These are phyloP conservation scores for Aegilops longissima DNA, from an alignment of 176 grass and related monocot species.

Conservation along the genomic window DNA sequence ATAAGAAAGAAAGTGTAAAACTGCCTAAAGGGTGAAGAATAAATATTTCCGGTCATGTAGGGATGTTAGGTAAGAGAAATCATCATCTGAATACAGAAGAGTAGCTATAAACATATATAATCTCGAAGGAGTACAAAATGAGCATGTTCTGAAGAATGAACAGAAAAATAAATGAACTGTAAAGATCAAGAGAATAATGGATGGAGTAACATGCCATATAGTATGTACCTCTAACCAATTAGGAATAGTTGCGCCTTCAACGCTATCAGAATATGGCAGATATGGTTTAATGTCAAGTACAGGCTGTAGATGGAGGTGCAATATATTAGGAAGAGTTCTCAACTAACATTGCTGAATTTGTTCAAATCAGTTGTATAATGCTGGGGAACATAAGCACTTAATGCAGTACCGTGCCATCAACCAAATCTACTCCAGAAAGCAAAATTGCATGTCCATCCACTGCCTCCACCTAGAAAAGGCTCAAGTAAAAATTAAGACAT, in stretches of 20 bases:
- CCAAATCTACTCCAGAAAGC: constrained; percentile 97
- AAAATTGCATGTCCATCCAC: constrained; percentile 70
- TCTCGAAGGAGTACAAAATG: not conserved
- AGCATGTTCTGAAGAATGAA: not conserved
- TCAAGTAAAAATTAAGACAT: not conserved
- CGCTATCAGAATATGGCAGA: constrained; percentile 81
- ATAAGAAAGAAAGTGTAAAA: not conserved
- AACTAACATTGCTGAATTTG: constrained; percentile 26
- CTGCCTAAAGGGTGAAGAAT: not conserved
- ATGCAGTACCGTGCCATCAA: constrained; percentile 73
- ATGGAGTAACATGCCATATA: not conserved
- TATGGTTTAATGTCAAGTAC: constrained; percentile 98
- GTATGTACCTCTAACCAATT: constrained; percentile 72
- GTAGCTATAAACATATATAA: constrained; percentile 4
- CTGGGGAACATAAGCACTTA: constrained; percentile 6
- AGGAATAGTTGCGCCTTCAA: constrained; percentile 57
- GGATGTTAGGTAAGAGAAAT: not conserved
- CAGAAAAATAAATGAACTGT: not conserved
- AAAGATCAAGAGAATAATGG: not conserved
- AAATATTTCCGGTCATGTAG: not conserved
- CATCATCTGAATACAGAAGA: not conserved
- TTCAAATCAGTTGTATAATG: not conserved
- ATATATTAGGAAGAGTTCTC: constrained; percentile 39
- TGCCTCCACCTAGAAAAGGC: constrained; percentile 70
- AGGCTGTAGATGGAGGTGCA: constrained; percentile 64